Conservation (phyloP, 441 rosid genomes). For the Oxalis stricta region DNA sequence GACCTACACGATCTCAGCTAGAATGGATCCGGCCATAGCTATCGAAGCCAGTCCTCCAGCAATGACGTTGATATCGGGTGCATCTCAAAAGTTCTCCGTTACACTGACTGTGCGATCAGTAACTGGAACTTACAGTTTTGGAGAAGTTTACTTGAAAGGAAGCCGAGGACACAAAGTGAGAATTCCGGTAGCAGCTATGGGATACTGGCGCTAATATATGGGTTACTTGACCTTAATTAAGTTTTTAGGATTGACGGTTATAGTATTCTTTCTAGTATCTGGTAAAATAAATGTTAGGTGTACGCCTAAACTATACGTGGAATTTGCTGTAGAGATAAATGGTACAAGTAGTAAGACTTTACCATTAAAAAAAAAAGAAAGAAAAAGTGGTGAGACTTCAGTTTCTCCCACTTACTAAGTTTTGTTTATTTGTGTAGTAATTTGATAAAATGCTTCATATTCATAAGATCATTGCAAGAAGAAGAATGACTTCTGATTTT, state of each 20-base stretch:
- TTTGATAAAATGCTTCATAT: constrained; percentile 11
- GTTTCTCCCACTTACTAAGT: constrained; percentile 28
- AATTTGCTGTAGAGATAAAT: constrained; percentile 29
- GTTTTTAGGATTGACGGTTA: constrained; percentile 24
- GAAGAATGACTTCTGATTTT: too few species aligned
- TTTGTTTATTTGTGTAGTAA: constrained; percentile 21
- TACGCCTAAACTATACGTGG: constrained; percentile 20
- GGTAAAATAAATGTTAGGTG: constrained; percentile 42
- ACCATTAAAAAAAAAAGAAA: too few species aligned
- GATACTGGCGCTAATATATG: constrained; percentile 43
- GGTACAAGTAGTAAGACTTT: too few species aligned
- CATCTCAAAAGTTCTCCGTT: constrained; percentile 47
- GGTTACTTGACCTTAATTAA: constrained; percentile 2
- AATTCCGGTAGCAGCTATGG: constrained; percentile 80
- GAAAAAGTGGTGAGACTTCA: constrained; percentile 19
- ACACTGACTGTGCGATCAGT: constrained; percentile 61
- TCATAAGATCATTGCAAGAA: too few species aligned
- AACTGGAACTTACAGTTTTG: constrained; percentile 64
- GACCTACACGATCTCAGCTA: constrained; percentile 59
- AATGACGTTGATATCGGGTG: constrained; percentile 58
- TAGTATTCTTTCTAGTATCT: constrained; percentile 51
- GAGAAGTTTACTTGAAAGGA: constrained; percentile 72
- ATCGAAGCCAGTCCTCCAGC: constrained; percentile 79
- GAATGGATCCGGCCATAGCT: constrained; percentile 79
- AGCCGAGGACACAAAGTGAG: constrained; percentile 85